Evolutionary conservation across 148 eudicot species (phyloP).

Genomic region (Polygonum maritimum): DNA sequence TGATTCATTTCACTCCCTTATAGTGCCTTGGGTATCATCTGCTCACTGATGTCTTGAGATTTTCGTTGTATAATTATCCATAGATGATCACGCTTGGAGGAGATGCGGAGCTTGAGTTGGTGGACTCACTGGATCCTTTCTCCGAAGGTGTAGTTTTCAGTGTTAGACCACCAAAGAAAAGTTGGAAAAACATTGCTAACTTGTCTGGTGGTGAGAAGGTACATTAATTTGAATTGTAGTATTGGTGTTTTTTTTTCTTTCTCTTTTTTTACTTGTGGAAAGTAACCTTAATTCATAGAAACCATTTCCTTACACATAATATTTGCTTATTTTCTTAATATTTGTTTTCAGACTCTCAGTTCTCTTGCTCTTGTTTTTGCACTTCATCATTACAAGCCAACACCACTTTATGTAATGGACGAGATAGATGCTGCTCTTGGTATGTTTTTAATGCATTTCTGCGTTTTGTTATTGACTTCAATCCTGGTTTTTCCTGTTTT

Average conservation of each 20-base stretch:
- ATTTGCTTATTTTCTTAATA: background rate
- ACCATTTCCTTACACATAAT: background rate
- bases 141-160: conserved; percentile 99
- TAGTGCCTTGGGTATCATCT: background rate
- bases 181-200: conserved; percentile 97
- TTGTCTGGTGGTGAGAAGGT: conserved; percentile 99
- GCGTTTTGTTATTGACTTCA: background rate
- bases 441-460: conserved; percentile 13
- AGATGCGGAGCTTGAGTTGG: conserved; percentile 94
- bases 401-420: conserved; percentile 97
- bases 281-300: background rate
- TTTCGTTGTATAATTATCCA: background rate
- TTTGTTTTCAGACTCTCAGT: conserved; percentile 67
- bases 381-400: conserved; percentile 96
- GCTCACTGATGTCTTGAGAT: conserved; percentile 4
- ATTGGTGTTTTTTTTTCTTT: background rate
- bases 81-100: conserved; percentile 99
- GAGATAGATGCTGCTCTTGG: conserved; percentile 99
- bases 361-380: conserved; percentile 96
- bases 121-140: conserved; percentile 97
- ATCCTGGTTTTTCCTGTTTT: background rate
- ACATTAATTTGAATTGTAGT: background rate
- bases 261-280: background rate
- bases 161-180: conserved; percentile 96
- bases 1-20: background rate